Base-by-base conservation (phyloP, 352 stramenopile species). In the Hyaloperonospora brassicae region DNA sequence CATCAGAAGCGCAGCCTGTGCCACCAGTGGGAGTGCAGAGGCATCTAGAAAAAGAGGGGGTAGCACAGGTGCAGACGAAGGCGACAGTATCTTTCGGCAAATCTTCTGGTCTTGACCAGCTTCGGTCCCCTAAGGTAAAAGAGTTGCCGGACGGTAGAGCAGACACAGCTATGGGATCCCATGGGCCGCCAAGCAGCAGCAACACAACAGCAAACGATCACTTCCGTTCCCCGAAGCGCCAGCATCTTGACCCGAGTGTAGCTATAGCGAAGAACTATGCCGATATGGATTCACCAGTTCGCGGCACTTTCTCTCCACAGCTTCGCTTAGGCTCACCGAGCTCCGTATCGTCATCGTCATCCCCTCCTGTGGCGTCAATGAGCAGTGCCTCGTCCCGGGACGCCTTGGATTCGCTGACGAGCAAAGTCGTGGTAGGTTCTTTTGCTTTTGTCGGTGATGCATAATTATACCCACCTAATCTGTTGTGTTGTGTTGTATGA, bases 291-390 rank as follows among this genome's bases (percentile, higher is more conserved):
- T 85, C 76, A 7, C 72, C 75, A 31, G 27, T 31, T 31, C 27
- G 7, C 3, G 27, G 27, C 27, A 7, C 27, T 31, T 31, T 31
- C 3, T 31, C 27, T 31, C 27, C 27, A 31, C 27, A 31, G 27
- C 27, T 31, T 31, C 27, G 27, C 27, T 31, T 61, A 38, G 77
- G 68, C 25, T 85, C 76, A 7, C 72, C 75, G 12, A 71, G 61
- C 24, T 87, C 76, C 13, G 51, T 70, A 23, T 86, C 77, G 23
- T 87, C 77, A 0, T 54, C 66, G 10, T 87, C 77, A 10, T 87
- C 77, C 17, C 77, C 77, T 12, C 54, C 57, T 8, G 47, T 73
- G 17, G 66, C 62, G 34, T 62, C 62, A 23, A 68, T 55, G 35
- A 70, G 64, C 24, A 67, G 51, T 11, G 47, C 27, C 44, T 61